Percentiles rank a stretch among this genome's conserved stretches.
phyloP scores from a whole-genome alignment of 2,329 filamentous ascomycete species.

The Beauveria sp. region DNA sequence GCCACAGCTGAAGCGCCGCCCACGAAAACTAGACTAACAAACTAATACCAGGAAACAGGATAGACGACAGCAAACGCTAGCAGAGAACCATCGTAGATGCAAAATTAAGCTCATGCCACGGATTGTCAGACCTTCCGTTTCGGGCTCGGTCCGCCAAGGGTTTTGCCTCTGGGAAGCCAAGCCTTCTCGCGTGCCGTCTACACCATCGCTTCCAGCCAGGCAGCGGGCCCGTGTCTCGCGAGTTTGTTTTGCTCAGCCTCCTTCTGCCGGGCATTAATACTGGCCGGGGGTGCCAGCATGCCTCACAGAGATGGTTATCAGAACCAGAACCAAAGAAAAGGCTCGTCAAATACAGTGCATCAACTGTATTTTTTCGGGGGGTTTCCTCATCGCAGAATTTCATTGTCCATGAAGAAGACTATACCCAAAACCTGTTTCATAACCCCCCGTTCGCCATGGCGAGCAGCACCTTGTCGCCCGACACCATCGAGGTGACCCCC shows the following conservation, averaged over 20 bases:
- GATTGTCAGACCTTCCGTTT: conserved; percentile 3
- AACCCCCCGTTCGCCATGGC: conserved; percentile 2
- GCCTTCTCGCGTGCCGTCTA: not conserved
- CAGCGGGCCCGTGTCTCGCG: not conserved
- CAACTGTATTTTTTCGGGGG: not conserved
- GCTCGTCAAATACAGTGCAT: not conserved
- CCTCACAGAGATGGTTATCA: not conserved
- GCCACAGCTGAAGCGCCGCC: not conserved
- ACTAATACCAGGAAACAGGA: not conserved
- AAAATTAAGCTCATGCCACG: not conserved
- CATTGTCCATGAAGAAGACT: not conserved
- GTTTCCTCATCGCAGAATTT: not conserved
- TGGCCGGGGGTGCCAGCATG: not conserved
- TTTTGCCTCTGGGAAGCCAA: conserved; percentile 6
- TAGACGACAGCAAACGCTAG: not conserved
- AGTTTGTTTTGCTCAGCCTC: conserved; percentile 6
- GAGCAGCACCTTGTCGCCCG: conserved; percentile 5
- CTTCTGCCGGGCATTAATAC: conserved; percentile 5
- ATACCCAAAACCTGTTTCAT: not conserved
- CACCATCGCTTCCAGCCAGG: not conserved
- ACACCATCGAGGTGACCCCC: conserved; percentile 4
- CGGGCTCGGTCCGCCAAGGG: conserved; percentile 4
- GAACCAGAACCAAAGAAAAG: not conserved
- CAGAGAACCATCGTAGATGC: not conserved
- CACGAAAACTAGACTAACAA: not conserved